These are phyloP conservation scores for Limonium bicolor DNA, from an alignment of 148 eudicot species.

Conservation along the genomic window DNA sequence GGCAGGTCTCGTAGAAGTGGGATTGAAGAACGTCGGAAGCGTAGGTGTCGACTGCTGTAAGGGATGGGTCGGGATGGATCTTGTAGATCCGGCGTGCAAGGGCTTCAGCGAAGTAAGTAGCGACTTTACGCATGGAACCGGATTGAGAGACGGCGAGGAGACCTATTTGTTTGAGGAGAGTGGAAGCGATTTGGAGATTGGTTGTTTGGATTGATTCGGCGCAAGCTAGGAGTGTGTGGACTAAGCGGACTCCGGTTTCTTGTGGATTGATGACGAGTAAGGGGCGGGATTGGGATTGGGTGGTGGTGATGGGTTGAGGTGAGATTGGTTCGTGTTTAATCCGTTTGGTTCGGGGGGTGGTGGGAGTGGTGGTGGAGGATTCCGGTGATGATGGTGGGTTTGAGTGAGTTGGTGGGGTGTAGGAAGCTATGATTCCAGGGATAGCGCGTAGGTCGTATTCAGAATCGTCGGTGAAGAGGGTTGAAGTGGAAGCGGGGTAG, in stretches of 20 bases:
- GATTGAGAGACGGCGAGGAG: conserved; percentile 53
- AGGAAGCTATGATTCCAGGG: conserved; percentile 17
- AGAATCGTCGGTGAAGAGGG: conserved; percentile 3
- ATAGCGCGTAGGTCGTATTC: conserved; percentile 6
- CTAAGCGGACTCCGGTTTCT: conserved; percentile 66
- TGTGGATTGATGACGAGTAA: conserved; percentile 63
- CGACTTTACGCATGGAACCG: conserved; percentile 84
- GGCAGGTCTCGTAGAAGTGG: conserved; percentile 82
- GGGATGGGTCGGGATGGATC: conserved; percentile 26
- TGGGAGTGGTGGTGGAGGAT: background rate
- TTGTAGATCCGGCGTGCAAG: conserved; percentile 62
- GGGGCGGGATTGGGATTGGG: conserved; percentile 15
- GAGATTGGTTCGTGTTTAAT: background rate
- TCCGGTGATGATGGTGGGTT: background rate
- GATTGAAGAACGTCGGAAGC: conserved; percentile 41
- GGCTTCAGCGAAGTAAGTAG: conserved; percentile 77
- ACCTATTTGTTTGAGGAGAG: conserved; percentile 56
- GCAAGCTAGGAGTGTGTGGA: conserved; percentile 77
- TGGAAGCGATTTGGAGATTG: conserved; percentile 40
- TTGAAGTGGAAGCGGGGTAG: background rate
- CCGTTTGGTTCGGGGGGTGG: background rate
- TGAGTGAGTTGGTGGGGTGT: background rate
- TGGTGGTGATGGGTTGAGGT: background rate
- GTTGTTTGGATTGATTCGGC: conserved; percentile 63
- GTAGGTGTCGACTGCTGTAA: conserved; percentile 1